Base-by-base conservation (phyloP, 2,329 filamentous ascomycete species). In the Pseudogymnoascus pannorum region DNA sequence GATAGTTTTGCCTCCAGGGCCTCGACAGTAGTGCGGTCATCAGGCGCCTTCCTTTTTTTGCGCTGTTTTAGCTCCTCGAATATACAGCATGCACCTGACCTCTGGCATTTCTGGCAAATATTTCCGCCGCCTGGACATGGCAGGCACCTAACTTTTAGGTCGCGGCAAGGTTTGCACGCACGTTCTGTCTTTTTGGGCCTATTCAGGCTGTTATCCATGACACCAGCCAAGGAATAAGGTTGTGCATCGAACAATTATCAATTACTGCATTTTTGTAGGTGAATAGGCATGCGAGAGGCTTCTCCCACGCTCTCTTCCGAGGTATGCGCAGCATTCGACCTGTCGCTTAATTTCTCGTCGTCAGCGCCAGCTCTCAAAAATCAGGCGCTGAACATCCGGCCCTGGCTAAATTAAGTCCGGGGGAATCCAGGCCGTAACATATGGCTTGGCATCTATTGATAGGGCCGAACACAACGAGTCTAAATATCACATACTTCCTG, bases 401-500 rank as follows among this genome's bases (percentile, higher is more conserved):
- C 26, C 44, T 54, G 24, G 48, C 48, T 51, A 31, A 18, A 54
- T 31, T 54, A 31, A n/a, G 24, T 31, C 31, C 48, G 48, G 48
- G 24, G 48, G 6, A 54, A 31, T 54, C 48, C 9, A 33, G 5
- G 48, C 26, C 48, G 48, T 20, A 31, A 31, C 7, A 54, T 54
- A 31, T 54, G 26, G 26, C 48, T 54, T 54, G 48, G 26, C 48
- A 31, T 54, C 16, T 54, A 20, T 7, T 54, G 48, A 31, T 54
- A 54, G 48, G 48, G 48, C 48, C 48, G 48, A 54, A 33, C 48
- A 54, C 26, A 20, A 54, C 48, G 48, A 54, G 48, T 54, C 48
- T 54, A 54, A 54, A 54, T 54, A 54, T 7, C 26, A 20, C 5
- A 33, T 20, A 54, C 16, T 26, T 54, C 48, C 26, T 31, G 4